Percentiles rank a stretch among this genome's conserved stretches.
phyloP scores from a whole-genome alignment of 306 rosid genomes.

The Geum urbanum region DNA sequence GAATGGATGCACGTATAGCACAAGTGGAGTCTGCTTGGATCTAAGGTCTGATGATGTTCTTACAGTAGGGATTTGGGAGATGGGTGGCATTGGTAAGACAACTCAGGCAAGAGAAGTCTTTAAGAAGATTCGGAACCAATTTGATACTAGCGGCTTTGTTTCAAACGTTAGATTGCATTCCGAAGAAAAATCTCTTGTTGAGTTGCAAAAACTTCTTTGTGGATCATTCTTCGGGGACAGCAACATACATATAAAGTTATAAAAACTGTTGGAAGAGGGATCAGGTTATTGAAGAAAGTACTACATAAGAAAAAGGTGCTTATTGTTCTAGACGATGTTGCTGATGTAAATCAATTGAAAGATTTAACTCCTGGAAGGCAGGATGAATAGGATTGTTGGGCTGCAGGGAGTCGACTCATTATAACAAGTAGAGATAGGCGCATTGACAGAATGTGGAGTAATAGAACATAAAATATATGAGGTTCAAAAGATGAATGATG shows the following conservation, averaged over 20 bases:
- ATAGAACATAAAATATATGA: neutral
- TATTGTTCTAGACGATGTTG: conserved; percentile 20
- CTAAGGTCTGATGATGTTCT: neutral
- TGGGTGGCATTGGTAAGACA: conserved; percentile 9
- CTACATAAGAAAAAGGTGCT: neutral
- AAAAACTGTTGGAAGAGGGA: neutral
- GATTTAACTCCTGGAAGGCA: neutral
- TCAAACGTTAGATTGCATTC: neutral
- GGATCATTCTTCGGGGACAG: too few species aligned
- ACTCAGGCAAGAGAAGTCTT: neutral
- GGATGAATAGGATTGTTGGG: neutral
- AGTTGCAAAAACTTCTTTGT: neutral
- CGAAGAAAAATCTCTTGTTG: neutral
- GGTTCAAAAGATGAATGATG: neutral
- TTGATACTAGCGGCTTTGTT: neutral
- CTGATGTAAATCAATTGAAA: neutral
- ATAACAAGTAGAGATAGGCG: conserved; percentile 16
- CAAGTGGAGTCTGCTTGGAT: neutral
- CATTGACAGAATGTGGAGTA: neutral
- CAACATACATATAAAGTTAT: neutral
- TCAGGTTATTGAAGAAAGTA: neutral
- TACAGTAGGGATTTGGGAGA: conserved; percentile 1
- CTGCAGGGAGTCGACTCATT: conserved; percentile 20
- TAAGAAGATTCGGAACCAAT: neutral
- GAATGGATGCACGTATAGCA: neutral